Conservation (phyloP, 768 basidiomycete genomes). For the Lentinus tigrinus region DNA sequence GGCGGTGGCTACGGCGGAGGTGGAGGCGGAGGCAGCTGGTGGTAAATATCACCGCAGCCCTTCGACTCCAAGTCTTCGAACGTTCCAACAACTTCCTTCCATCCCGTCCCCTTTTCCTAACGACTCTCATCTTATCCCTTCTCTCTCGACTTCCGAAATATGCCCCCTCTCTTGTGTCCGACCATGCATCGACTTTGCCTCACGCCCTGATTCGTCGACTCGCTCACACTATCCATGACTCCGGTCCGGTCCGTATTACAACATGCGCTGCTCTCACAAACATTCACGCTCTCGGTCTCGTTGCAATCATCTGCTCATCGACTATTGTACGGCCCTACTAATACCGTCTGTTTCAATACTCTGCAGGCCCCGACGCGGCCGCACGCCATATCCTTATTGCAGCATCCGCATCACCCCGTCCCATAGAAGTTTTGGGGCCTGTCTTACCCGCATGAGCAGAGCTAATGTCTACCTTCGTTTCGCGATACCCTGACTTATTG, state of each 20-base stretch:
- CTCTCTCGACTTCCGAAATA: conserved; percentile 20
- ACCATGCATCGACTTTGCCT: conserved; percentile 19
- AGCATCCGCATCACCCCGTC: conserved; percentile 22
- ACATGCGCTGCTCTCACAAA: conserved; percentile 66
- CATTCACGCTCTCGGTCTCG: conserved; percentile 50
- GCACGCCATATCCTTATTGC: conserved; percentile 18
- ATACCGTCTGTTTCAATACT: conserved; percentile 31
- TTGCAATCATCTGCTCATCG: conserved; percentile 48
- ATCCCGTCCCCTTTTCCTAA: conserved; percentile 14
- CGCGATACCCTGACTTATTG: conserved; percentile 54
- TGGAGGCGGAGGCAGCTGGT: conserved; percentile 39
- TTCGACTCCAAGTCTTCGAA: neutral
- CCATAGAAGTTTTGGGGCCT: conserved; percentile 45
- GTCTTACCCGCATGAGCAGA: conserved; percentile 43
- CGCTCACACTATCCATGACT: conserved; percentile 9
- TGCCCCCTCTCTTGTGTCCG: conserved; percentile 27
- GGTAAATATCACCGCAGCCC: conserved; percentile 35
- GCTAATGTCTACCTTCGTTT: conserved; percentile 47
- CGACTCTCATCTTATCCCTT: conserved; percentile 20
- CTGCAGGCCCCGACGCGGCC: conserved; percentile 10
- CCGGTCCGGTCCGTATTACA: conserved; percentile 30
- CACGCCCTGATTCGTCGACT: conserved; percentile 7
- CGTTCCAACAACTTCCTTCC: neutral
- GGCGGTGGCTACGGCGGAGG: conserved; percentile 26
- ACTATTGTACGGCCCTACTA: conserved; percentile 42